phyloP scores from a whole-genome alignment of 768 basidiomycete genomes.

The Russula lepida region DNA sequence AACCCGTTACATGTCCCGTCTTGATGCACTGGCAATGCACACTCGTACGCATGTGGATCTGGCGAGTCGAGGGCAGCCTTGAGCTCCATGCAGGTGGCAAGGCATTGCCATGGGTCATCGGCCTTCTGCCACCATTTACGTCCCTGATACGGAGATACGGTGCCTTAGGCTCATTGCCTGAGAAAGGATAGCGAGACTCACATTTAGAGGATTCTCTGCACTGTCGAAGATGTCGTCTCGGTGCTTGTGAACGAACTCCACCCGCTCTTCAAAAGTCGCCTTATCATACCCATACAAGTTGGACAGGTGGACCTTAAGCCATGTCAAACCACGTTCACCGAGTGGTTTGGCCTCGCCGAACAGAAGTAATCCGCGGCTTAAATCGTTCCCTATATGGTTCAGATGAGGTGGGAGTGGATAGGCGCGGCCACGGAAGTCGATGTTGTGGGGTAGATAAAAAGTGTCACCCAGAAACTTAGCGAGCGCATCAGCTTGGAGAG shows the following conservation, averaged over 20 bases:
- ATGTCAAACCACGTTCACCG: slow-evolving; percentile 76
- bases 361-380: slow-evolving; percentile 75
- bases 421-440: slow-evolving; percentile 95
- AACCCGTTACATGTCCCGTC: slow-evolving; percentile 98
- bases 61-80: slow-evolving; percentile 66
- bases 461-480: slow-evolving; percentile 74
- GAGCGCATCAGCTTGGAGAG: slow-evolving; percentile 4
- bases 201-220: slow-evolving; percentile 70
- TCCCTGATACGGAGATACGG: slow-evolving; percentile 37
- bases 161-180: slow-evolving; percentile 3
- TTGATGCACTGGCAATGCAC: slow-evolving; percentile 86
- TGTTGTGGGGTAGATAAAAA: slow-evolving; percentile 90
- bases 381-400: slow-evolving; percentile 92
- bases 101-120: slow-evolving; percentile 97
- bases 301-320: slow-evolving; percentile 93
- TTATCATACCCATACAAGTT: slow-evolving; percentile 95
- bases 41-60: slow-evolving; percentile 48
- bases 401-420: slow-evolving; percentile 96
- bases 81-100: slow-evolving; percentile 90
- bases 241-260: slow-evolving; percentile 60
- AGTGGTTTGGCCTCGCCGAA: slow-evolving; percentile 78
- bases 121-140: slow-evolving; percentile 82
- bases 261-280: slow-evolving; percentile 90
- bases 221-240: slow-evolving; percentile 75
- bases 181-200: slow-evolving; percentile 28